A percentile compares a stretch with the other conserved stretches of the same genome.
Evolutionary conservation across 805 yeast species (phyloP).

Genomic region (Groenewaldozyma tartarivorans): DNA sequence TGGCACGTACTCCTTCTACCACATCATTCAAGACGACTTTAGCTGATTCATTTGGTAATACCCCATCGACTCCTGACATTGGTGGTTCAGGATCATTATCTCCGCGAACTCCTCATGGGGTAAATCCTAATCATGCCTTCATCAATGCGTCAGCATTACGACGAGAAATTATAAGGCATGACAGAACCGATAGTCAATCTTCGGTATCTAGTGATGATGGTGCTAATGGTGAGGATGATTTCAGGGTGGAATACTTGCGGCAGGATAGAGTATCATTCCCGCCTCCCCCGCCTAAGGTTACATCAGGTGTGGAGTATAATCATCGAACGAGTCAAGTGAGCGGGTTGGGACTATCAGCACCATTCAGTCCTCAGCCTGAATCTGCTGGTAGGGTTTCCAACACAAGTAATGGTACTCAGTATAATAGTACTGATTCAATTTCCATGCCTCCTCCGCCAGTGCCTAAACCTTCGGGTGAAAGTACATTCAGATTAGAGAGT

Average conservation of each 20-base stretch:
- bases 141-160: not conserved
- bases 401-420: not conserved
- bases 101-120: conserved; percentile 5
- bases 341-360: no score
- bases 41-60: conserved; percentile 48
- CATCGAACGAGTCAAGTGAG: no score
- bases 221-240: not conserved
- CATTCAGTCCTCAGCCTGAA: not conserved
- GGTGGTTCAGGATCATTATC: conserved; percentile 1
- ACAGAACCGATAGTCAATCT: not conserved
- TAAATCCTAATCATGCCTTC: conserved; percentile 1
- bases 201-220: not conserved
- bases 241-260: not conserved
- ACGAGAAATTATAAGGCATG: not conserved
- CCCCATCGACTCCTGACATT: conserved; percentile 7
- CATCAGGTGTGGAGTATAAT: not conserved
- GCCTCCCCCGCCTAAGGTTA: not conserved
- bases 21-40: conserved; percentile 68
- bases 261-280: not conserved
- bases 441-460: conserved; percentile 1
- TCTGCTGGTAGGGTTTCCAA: not conserved
- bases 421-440: not conserved
- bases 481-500: conserved; percentile 28
- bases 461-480: conserved; percentile 14
- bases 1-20: conserved; percentile 65